phyloP scores from a whole-genome alignment of 768 basidiomycete genomes.

The Phylloporus rhodoxanthus region DNA sequence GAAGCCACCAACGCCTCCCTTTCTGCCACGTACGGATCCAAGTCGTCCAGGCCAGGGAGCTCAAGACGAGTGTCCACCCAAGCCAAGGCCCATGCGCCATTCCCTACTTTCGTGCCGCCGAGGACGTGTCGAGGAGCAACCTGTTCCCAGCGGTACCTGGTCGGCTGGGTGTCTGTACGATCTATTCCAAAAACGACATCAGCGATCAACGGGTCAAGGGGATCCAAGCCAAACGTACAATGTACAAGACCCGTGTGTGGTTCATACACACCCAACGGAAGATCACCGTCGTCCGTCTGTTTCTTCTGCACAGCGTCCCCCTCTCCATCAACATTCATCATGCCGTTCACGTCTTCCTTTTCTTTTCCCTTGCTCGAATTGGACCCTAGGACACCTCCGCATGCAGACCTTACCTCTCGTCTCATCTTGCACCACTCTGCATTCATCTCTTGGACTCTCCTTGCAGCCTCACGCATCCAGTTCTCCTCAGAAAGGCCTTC shows the following conservation, averaged over 20 bases:
- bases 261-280: slow-evolving; percentile 73
- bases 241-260: slow-evolving; percentile 71
- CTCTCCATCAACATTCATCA: slow-evolving; percentile 27
- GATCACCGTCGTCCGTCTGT: slow-evolving; percentile 26
- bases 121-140: slow-evolving; percentile 49
- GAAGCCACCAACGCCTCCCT: slow-evolving; percentile 17
- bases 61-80: slow-evolving; percentile 61
- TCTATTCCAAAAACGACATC: slow-evolving; percentile 38
- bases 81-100: slow-evolving; percentile 75
- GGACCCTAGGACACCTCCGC: slow-evolving; percentile 41
- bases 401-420: slow-evolving; percentile 45
- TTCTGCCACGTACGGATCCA: slow-evolving; percentile 18
- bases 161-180: slow-evolving; percentile 74
- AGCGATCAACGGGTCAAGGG: slow-evolving; percentile 1
- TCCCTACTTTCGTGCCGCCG: slow-evolving; percentile 70
- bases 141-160: slow-evolving; percentile 52
- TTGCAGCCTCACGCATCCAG: slow-evolving; percentile 84
- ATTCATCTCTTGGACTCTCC: slow-evolving; percentile 56
- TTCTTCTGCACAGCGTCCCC: slow-evolving; percentile 24
- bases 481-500: slow-evolving; percentile 83
- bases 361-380: slow-evolving; percentile 28
- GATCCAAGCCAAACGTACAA: slow-evolving; percentile 43
- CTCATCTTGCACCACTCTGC: slow-evolving; percentile 59
- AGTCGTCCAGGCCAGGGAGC: slow-evolving; percentile 18
- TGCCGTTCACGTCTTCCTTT: slow-evolving; percentile 27